phyloP scores from a whole-genome alignment of 2,329 filamentous ascomycete species.

The Colletotrichum sp. region DNA sequence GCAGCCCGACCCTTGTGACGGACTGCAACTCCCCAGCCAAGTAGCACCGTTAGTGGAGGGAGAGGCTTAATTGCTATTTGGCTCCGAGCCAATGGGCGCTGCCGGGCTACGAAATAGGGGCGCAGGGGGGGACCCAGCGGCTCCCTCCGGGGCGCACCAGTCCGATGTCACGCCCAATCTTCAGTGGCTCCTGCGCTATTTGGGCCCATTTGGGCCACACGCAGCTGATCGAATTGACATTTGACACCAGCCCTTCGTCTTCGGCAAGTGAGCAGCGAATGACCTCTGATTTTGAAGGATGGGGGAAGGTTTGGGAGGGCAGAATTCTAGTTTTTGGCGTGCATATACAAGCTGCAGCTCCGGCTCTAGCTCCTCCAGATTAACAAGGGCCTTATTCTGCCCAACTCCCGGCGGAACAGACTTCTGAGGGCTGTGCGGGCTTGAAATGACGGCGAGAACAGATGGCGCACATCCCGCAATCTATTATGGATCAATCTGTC shows the following conservation, averaged over 20 bases:
- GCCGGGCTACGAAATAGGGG: conserved; percentile 1
- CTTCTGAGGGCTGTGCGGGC: not conserved
- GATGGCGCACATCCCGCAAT: not conserved
- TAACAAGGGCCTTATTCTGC: not conserved
- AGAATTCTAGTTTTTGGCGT: not conserved
- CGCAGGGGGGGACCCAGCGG: conserved; percentile 1
- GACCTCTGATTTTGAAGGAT: not conserved
- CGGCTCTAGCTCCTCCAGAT: not conserved
- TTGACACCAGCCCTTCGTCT: not conserved
- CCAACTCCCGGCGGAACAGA: not conserved
- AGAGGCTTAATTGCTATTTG: conserved; percentile 20
- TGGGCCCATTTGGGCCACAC: not conserved
- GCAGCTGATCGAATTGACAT: conserved; percentile 7
- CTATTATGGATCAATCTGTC: not conserved
- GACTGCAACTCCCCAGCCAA: conserved; percentile 9
- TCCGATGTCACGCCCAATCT: conserved; percentile 6
- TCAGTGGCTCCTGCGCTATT: conserved; percentile 4
- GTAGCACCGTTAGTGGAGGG: conserved; percentile 13
- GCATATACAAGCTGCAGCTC: not conserved
- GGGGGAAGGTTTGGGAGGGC: not conserved
- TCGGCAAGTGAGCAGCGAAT: not conserved
- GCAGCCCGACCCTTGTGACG: conserved; percentile 7
- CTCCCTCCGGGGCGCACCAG: conserved; percentile 6
- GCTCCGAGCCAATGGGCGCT: conserved; percentile 16
- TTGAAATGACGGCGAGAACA: conserved; percentile 7